Conservation (phyloP, 2,329 filamentous ascomycete genomes). For the Dothideomycetes sp. region DNA sequence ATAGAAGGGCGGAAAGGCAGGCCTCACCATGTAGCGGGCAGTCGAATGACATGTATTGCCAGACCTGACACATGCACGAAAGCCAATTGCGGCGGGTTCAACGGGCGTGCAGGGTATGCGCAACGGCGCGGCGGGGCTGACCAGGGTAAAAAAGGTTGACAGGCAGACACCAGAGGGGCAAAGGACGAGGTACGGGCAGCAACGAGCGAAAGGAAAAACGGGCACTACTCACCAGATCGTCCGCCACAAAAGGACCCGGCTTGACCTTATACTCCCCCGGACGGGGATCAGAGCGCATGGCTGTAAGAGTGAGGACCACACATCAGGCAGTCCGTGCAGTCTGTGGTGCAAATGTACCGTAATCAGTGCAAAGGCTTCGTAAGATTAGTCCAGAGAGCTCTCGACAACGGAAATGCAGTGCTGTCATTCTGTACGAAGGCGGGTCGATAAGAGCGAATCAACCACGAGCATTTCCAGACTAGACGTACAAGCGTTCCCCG, state of each 20-base stretch:
- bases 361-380: constrained; percentile 9
- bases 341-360: constrained; percentile 7
- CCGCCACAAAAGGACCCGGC: constrained; percentile 9
- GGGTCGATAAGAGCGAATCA: constrained; percentile 7
- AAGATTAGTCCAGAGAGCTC: constrained; percentile 2
- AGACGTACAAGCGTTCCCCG: constrained; percentile 6
- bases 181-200: background rate
- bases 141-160: background rate
- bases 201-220: constrained; percentile 6
- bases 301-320: constrained; percentile 3
- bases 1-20: background rate
- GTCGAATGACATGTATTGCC: constrained; percentile 1
- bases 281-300: constrained; percentile 5
- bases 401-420: constrained; percentile 5
- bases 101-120: constrained; percentile 7
- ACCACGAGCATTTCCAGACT: background rate
- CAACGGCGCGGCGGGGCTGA: background rate
- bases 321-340: constrained; percentile 6
- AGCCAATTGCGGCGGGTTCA: constrained; percentile 2
- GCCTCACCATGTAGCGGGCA: constrained; percentile 7
- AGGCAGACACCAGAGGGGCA: background rate
- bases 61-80: constrained; percentile 9
- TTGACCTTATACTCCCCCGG: constrained; percentile 9
- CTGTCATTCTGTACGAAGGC: constrained; percentile 4
- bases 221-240: constrained; percentile 9